A percentile compares a stretch with the other conserved stretches of the same genome.
Conservation (phyloP, 495 filamentous ascomycete species). For the Talaromyces thailandensis region DNA sequence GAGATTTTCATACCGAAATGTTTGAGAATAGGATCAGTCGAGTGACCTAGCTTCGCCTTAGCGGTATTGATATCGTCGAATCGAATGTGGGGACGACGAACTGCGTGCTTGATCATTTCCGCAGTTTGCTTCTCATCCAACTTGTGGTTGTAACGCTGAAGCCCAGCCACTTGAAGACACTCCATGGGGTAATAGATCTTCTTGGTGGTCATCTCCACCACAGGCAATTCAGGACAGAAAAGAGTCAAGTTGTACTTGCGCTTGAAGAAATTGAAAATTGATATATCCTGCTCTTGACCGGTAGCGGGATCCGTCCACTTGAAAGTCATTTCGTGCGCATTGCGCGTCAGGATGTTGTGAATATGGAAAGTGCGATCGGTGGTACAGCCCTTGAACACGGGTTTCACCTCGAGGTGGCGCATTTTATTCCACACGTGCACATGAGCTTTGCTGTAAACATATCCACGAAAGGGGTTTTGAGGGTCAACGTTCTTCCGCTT, state of each 20-base stretch:
- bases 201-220: slow-evolving; percentile 61
- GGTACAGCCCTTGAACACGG: neutral
- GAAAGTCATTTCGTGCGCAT: slow-evolving; percentile 24
- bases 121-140: slow-evolving; percentile 57
- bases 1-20: slow-evolving; percentile 63
- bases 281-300: slow-evolving; percentile 27
- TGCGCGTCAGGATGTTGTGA: slow-evolving; percentile 19
- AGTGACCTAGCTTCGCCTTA: slow-evolving; percentile 58
- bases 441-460: neutral
- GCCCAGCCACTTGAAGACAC: slow-evolving; percentile 46
- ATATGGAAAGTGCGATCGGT: neutral
- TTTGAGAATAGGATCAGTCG: slow-evolving; percentile 54
- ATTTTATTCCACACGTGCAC: neutral
- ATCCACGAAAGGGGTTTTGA: neutral
- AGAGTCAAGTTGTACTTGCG: slow-evolving; percentile 53
- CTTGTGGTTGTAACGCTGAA: slow-evolving; percentile 76
- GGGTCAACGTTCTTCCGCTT: neutral
- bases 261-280: slow-evolving; percentile 58
- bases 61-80: slow-evolving; percentile 53
- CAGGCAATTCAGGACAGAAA: slow-evolving; percentile 46
- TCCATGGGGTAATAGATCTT: slow-evolving; percentile 72
- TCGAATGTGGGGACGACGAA: slow-evolving; percentile 53
- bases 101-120: slow-evolving; percentile 83
- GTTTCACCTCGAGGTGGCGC: slow-evolving; percentile 1
- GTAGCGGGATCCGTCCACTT: slow-evolving; percentile 40